Evolutionary conservation across 2,329 filamentous ascomycete species (phyloP), one percentile per base, ranked within the genome.

Genomic region (Lomentospora prolificans): DNA sequence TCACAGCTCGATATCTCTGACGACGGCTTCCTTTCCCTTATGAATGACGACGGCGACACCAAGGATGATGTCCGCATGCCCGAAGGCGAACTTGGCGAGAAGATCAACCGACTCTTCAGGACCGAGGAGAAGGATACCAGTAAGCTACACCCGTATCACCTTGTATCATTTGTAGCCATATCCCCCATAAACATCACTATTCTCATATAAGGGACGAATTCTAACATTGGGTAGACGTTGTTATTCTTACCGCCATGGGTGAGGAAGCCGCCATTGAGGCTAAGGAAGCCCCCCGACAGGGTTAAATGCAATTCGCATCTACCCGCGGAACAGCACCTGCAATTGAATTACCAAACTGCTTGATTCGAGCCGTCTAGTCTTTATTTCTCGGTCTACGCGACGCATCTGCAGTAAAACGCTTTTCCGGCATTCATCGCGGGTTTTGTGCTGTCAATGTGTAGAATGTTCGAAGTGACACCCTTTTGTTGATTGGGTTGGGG

Each of bases 51-150:
- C 65, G 91, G 91, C 70, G 78, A 82, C 72, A 86, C 84, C 78
- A 96, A 96, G 84, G 89, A 96, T 68, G 92, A 99, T 72, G 90
- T 97, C 74, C 90, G 89, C 79, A 70, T 95, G 64, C 94, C 94
- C 66, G 91, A 96, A 1, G 86, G 86, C 67, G 92, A 97, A 58
- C 67, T 95, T 72, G 90, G 90, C 67, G 84, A 91, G 51, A 91
- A 89, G 81, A 95, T 97, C 73, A 77, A 73, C 65, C 85, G 84
- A 72, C 82, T 92, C 66, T 94, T 92, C 81, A 78, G 73, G 63
- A 76, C 79, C 24, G 89, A 95, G n/a, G 86, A 85, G 75, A 96
- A 95, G 80, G 91, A 96, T 68, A 88, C 84, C 75, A 92, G 91
- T 96, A 81, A 84, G 90, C 83, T 62, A 44, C 55, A 48, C 10